Evolutionary conservation across 2,329 filamentous ascomycete genomes (phyloP).

Genomic region (Hymenoscyphus linearis): DNA sequence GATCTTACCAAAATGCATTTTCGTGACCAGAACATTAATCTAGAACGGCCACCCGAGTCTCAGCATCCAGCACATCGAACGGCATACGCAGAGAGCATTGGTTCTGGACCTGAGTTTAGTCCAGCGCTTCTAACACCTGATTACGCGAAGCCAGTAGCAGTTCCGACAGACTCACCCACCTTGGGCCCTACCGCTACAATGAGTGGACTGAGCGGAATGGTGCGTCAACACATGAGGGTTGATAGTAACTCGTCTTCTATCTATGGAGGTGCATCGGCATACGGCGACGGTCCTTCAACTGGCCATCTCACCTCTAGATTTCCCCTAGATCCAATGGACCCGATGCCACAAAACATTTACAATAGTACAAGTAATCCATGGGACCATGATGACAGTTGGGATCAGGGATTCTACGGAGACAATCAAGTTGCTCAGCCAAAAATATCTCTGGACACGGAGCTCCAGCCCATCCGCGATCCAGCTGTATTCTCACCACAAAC

Average conservation of each 20-base stretch:
- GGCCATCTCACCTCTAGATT: constrained; percentile 38
- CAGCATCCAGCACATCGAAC: constrained; percentile 27
- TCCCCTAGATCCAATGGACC: constrained; percentile 32
- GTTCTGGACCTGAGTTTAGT: not conserved
- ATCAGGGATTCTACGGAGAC: constrained; percentile 17
- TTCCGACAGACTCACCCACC: constrained; percentile 65
- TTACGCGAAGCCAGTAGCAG: not conserved
- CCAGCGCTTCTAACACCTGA: constrained; percentile 4
- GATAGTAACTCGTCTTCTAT: constrained; percentile 79
- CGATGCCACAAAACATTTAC: constrained; percentile 28
- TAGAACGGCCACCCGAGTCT: constrained; percentile 28
- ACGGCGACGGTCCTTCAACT: constrained; percentile 43
- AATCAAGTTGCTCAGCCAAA: constrained; percentile 11
- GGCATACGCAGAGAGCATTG: constrained; percentile 5
- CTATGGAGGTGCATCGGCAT: constrained; percentile 47
- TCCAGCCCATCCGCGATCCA: constrained; percentile 13
- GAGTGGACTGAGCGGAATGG: constrained; percentile 70
- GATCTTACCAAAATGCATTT: constrained; percentile 25
- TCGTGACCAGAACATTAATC: constrained; percentile 20
- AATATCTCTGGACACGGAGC: constrained; percentile 8
- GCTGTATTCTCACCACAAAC: constrained; percentile 14
- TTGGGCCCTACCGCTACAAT: constrained; percentile 51
- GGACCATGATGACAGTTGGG: constrained; percentile 33
- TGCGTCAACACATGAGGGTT: constrained; percentile 76
- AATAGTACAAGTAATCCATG: constrained; percentile 41